These are phyloP conservation scores for Tephrocybe sp. DNA, from an alignment of 768 basidiomycete genomes.

Conservation along the genomic window DNA sequence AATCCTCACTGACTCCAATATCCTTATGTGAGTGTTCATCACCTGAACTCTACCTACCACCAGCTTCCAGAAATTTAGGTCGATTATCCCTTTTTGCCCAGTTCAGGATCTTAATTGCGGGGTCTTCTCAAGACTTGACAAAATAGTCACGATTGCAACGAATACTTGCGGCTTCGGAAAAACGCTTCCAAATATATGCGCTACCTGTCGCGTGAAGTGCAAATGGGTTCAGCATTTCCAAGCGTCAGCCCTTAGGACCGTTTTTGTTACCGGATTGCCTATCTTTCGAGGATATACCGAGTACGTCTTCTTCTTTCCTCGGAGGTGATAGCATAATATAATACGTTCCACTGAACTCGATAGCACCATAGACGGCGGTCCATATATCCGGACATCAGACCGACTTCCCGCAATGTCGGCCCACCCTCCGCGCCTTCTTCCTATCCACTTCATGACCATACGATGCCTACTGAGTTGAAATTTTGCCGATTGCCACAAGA, in stretches of 20 bases:
- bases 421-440: slow-evolving; percentile 2
- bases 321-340: neutral
- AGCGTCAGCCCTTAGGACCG: slow-evolving; percentile 1
- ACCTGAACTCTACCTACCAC: too few relatives aligned
- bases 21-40: too few relatives aligned
- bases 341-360: neutral
- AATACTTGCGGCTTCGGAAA: too few relatives aligned
- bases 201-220: neutral
- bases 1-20: too few relatives aligned
- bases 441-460: slow-evolving; percentile 3
- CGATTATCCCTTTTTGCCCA: too few relatives aligned
- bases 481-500: neutral
- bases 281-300: neutral
- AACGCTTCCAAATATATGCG: neutral
- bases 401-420: slow-evolving; percentile 5
- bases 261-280: neutral
- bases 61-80: too few relatives aligned
- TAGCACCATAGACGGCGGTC: neutral
- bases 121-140: neutral
- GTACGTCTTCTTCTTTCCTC: neutral
- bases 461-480: neutral
- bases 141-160: too few relatives aligned
- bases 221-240: neutral
- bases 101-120: neutral
- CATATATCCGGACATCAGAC: slow-evolving; percentile 11